A percentile compares a stretch with the other conserved stretches of the same genome.
Evolutionary conservation across 164 flowering plant genomes (phyloP).

Genomic region (Sedum album): DNA sequence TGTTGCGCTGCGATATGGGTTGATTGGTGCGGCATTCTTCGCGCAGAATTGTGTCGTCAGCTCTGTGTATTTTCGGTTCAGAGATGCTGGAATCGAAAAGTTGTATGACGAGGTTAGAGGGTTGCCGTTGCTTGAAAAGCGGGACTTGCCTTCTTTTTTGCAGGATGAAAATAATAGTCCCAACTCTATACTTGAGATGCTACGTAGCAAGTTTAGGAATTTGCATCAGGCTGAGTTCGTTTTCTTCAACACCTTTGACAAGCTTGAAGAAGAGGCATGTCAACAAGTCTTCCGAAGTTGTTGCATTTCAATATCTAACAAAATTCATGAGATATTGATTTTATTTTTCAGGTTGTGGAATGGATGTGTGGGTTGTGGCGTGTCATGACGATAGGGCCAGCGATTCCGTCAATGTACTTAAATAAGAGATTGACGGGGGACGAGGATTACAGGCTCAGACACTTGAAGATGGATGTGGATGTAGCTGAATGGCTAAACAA

Average conservation of each 20-base stretch:
- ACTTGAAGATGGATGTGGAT: conserved; percentile 1
- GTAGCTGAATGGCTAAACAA: conserved; percentile 17
- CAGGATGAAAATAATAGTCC: neutral
- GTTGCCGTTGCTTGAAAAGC: neutral
- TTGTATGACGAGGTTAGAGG: neutral
- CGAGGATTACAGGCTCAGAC: neutral
- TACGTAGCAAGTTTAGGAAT: neutral
- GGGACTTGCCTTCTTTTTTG: neutral
- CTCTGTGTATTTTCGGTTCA: neutral
- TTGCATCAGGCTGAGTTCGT: neutral
- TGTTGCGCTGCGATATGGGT: conserved; percentile 11
- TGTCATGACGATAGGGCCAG: conserved; percentile 8
- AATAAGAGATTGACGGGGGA: conserved; percentile 12
- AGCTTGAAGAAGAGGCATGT: neutral
- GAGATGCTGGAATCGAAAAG: neutral
- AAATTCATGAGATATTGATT: neutral
- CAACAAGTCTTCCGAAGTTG: neutral
- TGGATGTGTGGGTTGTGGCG: conserved; percentile 6
- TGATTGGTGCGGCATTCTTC: conserved; percentile 4
- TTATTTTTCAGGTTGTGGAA: neutral
- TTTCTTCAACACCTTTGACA: conserved; percentile 1
- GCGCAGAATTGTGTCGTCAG: neutral
- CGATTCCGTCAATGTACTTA: conserved; percentile 19
- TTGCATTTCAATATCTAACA: too few species aligned
- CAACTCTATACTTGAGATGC: neutral